Conservation (phyloP, 768 basidiomycete species). For the Lentinula lateritia region DNA sequence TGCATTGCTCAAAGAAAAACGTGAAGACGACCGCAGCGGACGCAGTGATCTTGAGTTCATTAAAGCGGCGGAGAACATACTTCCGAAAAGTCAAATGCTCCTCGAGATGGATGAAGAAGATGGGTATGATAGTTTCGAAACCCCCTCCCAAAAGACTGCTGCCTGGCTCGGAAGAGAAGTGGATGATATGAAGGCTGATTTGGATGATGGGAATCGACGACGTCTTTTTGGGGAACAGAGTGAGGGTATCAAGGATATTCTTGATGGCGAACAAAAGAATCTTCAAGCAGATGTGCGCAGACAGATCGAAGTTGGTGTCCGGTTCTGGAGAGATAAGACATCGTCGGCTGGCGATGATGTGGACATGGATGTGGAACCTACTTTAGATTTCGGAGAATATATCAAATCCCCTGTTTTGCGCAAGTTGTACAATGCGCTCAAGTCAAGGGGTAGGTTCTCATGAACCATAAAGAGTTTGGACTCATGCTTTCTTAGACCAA, state of each 20-base stretch:
- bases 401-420: constrained; percentile 18
- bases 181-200: constrained; percentile 21
- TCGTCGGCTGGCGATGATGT: constrained; percentile 1
- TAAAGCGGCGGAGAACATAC: constrained; percentile 38
- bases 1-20: constrained; percentile 51
- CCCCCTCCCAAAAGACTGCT: constrained; percentile 31
- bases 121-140: constrained; percentile 26
- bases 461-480: background rate
- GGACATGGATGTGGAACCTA: background rate
- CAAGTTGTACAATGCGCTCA: constrained; percentile 25
- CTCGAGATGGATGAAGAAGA: constrained; percentile 26
- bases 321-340: constrained; percentile 10
- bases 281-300: constrained; percentile 1
- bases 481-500: constrained; percentile 27
- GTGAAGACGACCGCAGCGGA: constrained; percentile 29
- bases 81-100: constrained; percentile 24
- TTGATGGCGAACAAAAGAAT: constrained; percentile 33
- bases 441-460: constrained; percentile 26
- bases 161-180: constrained; percentile 18
- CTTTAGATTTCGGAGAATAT: constrained; percentile 7
- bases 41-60: constrained; percentile 33
- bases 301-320: constrained; percentile 9
- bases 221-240: constrained; percentile 35
- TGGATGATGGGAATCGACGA: constrained; percentile 23
- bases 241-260: constrained; percentile 37